Evolutionary conservation across 1,284 basidiomycete genomes (phyloP).

Genomic region (Apiotrichum montevideense): DNA sequence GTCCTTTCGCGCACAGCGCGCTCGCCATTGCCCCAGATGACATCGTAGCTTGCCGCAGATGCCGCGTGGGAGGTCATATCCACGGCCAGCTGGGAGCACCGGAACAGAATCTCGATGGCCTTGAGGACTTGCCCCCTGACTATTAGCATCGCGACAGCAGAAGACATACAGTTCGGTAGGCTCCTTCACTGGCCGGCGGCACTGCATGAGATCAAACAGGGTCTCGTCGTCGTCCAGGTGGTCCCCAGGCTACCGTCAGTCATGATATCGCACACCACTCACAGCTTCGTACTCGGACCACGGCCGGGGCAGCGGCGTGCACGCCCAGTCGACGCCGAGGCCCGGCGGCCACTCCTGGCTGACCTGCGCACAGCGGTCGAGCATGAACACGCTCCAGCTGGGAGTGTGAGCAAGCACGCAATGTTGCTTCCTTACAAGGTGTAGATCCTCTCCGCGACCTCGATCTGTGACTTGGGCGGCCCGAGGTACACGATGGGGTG

Average conservation of each 20-base stretch:
- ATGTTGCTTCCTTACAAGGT: constrained; percentile 15
- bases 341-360: constrained; percentile 7
- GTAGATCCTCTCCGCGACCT: constrained; percentile 19
- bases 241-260: neutral
- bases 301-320: constrained; percentile 15
- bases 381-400: constrained; percentile 19
- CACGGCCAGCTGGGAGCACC: neutral
- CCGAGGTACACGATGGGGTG: neutral
- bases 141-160: neutral
- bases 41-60: neutral
- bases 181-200: neutral
- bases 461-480: constrained; percentile 5
- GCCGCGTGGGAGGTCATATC: neutral
- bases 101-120: constrained; percentile 1
- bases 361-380: constrained; percentile 10
- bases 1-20: neutral
- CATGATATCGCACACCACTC: neutral
- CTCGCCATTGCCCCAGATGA: neutral
- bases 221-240: neutral
- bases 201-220: constrained; percentile 6
- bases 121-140: constrained; percentile 1
- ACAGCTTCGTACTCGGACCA: constrained; percentile 14
- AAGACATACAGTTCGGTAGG: neutral
- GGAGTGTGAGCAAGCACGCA: neutral
- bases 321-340: constrained; percentile 6